A percentile compares a stretch with the other conserved stretches of the same genome.
phyloP scores from a whole-genome alignment of 2,329 filamentous ascomycete species.

The Pseudogymnoascus sp. region DNA sequence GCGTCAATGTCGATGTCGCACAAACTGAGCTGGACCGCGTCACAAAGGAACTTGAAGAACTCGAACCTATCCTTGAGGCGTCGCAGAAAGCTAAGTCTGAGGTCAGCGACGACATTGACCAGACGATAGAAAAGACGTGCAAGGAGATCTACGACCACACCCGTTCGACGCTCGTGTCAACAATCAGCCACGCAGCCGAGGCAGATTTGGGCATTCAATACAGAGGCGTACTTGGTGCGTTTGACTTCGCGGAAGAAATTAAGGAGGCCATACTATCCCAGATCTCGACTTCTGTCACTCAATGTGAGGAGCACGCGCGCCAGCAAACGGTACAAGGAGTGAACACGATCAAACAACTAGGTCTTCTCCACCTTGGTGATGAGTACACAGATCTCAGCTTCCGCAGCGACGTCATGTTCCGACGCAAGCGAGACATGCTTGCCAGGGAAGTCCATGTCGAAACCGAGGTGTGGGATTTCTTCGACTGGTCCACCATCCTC shows the following conservation, averaged over 20 bases:
- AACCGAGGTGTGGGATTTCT: conserved; percentile 86
- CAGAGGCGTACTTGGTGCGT: conserved; percentile 73
- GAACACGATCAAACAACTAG: conserved; percentile 78
- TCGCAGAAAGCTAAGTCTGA: conserved; percentile 72
- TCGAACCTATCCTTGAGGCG: conserved; percentile 79
- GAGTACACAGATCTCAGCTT: conserved; percentile 82
- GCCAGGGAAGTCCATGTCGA: conserved; percentile 80
- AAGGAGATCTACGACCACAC: conserved; percentile 80
- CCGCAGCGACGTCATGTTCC: conserved; percentile 90
- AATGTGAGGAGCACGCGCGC: conserved; percentile 82
- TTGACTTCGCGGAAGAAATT: conserved; percentile 87
- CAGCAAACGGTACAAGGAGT: conserved; percentile 70
- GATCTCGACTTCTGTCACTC: conserved; percentile 67
- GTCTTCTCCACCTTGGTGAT: conserved; percentile 78
- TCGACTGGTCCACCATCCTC: conserved; percentile 74
- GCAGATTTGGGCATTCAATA: conserved; percentile 76
- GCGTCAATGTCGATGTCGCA: conserved; percentile 80
- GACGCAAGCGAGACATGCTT: conserved; percentile 67
- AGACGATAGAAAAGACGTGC: conserved; percentile 75
- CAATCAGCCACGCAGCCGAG: conserved; percentile 69
- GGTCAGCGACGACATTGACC: conserved; percentile 72
- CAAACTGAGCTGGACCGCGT: conserved; percentile 78
- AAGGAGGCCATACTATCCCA: conserved; percentile 87
- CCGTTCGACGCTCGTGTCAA: conserved; percentile 61
- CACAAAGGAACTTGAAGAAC: conserved; percentile 65